phyloP scores from a whole-genome alignment of 2,329 filamentous ascomycete genomes.

The Paecilomyces niveus region DNA sequence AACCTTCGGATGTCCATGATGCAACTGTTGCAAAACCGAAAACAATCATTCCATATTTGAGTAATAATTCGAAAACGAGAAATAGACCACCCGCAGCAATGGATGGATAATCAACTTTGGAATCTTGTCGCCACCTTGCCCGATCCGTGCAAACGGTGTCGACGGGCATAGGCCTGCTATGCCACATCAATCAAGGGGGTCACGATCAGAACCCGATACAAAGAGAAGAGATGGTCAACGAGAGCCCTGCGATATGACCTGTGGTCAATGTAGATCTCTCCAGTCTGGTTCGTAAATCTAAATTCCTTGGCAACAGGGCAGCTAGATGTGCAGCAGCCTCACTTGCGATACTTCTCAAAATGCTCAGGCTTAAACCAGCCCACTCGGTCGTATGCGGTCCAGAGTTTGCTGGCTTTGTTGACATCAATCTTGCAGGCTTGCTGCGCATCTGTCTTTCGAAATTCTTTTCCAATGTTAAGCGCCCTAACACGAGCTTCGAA shows the following conservation, averaged over 20 bases:
- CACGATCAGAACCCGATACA: background rate
- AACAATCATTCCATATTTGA: background rate
- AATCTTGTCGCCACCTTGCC: background rate
- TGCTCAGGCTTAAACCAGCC: conserved; percentile 64
- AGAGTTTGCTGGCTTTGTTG: conserved; percentile 92
- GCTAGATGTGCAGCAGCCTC: conserved; percentile 7
- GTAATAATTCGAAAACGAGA: background rate
- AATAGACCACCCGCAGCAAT: background rate
- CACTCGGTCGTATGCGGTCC: conserved; percentile 80
- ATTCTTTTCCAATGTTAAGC: conserved; percentile 65
- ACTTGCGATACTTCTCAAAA: conserved; percentile 38
- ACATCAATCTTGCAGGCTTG: conserved; percentile 98
- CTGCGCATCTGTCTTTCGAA: conserved; percentile 91
- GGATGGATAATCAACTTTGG: background rate
- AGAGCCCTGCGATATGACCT: background rate
- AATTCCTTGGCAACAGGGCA: background rate
- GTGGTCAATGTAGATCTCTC: background rate
- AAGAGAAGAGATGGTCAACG: conserved; percentile 3
- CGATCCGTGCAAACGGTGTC: background rate
- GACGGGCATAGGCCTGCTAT: background rate
- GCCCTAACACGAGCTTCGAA: conserved; percentile 70
- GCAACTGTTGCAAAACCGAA: background rate
- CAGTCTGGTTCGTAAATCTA: background rate
- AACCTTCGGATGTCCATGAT: background rate
- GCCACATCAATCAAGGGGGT: background rate